Base-by-base conservation (phyloP, 257 asterid species). In the Solanum chmielewskii region DNA sequence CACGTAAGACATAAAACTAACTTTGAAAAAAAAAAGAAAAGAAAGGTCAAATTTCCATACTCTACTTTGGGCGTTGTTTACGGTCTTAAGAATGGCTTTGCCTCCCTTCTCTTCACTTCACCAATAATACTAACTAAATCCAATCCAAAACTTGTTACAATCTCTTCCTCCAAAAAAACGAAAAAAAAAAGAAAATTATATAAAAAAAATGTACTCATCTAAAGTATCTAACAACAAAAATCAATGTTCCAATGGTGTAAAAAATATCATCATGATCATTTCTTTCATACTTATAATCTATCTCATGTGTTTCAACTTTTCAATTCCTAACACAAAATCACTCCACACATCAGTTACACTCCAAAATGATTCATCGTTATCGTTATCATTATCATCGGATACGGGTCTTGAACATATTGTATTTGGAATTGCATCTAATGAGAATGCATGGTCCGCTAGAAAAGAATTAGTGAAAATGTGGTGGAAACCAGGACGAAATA, bases 391-490 rank as follows among this genome's bases (percentile, higher is more conserved):
- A 42, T 77, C 59, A 45, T 85, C 95, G 0, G 86, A 90, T 37
- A 95, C 95, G 1, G 88, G 91, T 4, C 92, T 96, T 7, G 90
- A 95, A 37, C 97, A 96, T 44, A 56, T 96, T n/a, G 93, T 96
- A 12, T 95, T 96, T 12, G 98, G 97, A 35, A 95, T 96, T 39
- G 95, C 96, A 78, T 96, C 99, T 11, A 92, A 88, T 7, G 87
- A 89, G 45, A 87, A 84, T 1, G 87, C 98, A 2, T 96, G 99
- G 98, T 45, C 20, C 23, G 88, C 11, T 6, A 87, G 95, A 31
- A 93, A 93, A 83, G 90, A 91, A 41, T 93, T 91, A 33, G 94
- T 92, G 0, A 90, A 87, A 66, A 88, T 92, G 56, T 96, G 99
- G 99, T 96, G 99, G 99, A 91, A 91, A 84, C 93, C 97, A 11